A percentile compares a stretch with the other conserved stretches of the same genome.
Conservation (phyloP, 805 yeast genomes). For the Ogataea zsoltii region DNA sequence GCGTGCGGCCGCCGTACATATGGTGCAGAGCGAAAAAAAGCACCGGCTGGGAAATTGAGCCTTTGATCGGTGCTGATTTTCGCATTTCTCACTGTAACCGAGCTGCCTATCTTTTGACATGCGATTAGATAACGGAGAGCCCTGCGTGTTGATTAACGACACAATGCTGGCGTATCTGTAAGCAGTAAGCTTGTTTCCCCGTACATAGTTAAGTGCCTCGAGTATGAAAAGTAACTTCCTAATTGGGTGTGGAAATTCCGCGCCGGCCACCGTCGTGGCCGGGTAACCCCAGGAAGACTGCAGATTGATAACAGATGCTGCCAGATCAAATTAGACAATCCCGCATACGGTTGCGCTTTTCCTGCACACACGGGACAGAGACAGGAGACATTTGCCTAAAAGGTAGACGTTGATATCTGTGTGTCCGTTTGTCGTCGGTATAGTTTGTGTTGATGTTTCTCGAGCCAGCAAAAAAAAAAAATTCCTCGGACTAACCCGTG, state of each 20-base stretch:
- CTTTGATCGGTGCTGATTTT: not conserved
- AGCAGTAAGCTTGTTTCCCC: not conserved
- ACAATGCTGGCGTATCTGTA: not conserved
- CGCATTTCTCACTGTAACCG: conserved; percentile 4
- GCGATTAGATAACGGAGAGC: conserved; percentile 3
- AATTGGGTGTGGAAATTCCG: not conserved
- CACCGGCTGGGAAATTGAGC: not conserved
- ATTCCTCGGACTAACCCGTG: too few species aligned
- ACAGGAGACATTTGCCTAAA: too few species aligned
- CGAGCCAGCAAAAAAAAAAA: too few species aligned
- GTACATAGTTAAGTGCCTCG: not conserved
- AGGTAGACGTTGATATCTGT: too few species aligned
- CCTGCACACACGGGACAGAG: too few species aligned
- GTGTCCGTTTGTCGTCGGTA: too few species aligned
- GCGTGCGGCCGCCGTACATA: not conserved
- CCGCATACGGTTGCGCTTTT: too few species aligned
- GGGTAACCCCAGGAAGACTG: not conserved
- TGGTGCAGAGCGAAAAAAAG: not conserved
- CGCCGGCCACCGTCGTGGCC: not conserved
- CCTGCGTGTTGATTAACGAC: conserved; percentile 1
- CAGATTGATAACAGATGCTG: too few species aligned
- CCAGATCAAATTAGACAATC: too few species aligned
- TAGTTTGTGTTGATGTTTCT: too few species aligned
- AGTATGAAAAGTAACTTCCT: not conserved
- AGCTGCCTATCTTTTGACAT: conserved; percentile 2